Evolutionary conservation across 2,329 filamentous ascomycete species (phyloP), one percentile per base, ranked within the genome.

Genomic region (Colletotrichum australisinense): DNA sequence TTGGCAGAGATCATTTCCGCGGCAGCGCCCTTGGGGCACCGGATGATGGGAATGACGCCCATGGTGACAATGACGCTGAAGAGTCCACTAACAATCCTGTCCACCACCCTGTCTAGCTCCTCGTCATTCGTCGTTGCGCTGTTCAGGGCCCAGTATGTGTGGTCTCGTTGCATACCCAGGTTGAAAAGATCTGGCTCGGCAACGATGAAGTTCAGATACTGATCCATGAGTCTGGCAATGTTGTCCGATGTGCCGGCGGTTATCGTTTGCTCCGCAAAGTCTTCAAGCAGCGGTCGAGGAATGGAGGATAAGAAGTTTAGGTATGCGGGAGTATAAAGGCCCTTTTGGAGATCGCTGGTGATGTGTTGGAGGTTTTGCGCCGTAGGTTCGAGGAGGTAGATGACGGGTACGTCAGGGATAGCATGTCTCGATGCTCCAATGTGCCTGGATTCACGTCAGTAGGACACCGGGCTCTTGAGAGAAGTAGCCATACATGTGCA

Each of bases 51-150:
- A 77, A 99, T 98, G 3, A 95, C 92, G 93, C 95, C 96, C 95
- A 98, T 98, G 5, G 97, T 99, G n/a, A 97, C 97, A 73, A 97
- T 93, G 62, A 99, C 97, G 75, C 95, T 98, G 84, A 98, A 99
- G n/a, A 99, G 86, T 0, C 97, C 97, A 78, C 94, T 97, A 63
- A 99, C 97, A 75, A 98, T 96, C 77, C 92, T 92, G 82, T 99
- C 96, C 38, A 99, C 90, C 49, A 97, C 92, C 65, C 89, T 87
- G 79, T 98, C 97, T 67, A 99, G 89, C 80, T 97, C 94, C 72
- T 97, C 94, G 78, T 98, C 97, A 76, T 93, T 94, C 3, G 95
- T 97, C 80, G 94, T 92, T 19, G 93, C 94, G 82, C 95, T 98
- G 84, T 98, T 98, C 80, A 99, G 87, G n/a, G 94, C 95, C 91